A percentile compares a stretch with the other conserved stretches of the same genome.
Evolutionary conservation across 1,284 basidiomycete genomes (phyloP).

Genomic region (Uromyces viciae-fabae): DNA sequence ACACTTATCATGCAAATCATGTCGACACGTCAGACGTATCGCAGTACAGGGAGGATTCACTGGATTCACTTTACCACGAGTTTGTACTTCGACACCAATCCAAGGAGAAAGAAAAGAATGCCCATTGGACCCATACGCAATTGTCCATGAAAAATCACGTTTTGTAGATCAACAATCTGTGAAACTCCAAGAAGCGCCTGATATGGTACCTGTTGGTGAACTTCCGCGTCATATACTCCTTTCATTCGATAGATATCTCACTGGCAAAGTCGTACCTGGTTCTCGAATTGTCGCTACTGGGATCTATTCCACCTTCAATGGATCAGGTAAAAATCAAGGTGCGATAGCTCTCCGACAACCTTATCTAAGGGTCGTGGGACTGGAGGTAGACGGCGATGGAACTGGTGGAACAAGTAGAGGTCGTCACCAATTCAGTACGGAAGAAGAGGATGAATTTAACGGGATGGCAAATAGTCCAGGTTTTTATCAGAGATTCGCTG

Average conservation of each 20-base stretch:
- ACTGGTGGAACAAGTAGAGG: slow-evolving; percentile 63
- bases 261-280: slow-evolving; percentile 87
- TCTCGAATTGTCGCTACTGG: slow-evolving; percentile 91
- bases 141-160: slow-evolving; percentile 87
- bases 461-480: slow-evolving; percentile 82
- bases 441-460: slow-evolving; percentile 92
- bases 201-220: slow-evolving; percentile 99
- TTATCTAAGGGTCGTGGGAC: slow-evolving; percentile 86
- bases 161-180: slow-evolving; percentile 96
- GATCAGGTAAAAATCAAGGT: slow-evolving; percentile 53
- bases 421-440: slow-evolving; percentile 73
- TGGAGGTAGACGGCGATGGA: slow-evolving; percentile 73
- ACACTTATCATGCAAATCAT: slow-evolving; percentile 86
- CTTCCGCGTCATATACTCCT: slow-evolving; percentile 92
- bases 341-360: slow-evolving; percentile 84
- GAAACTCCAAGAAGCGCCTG: slow-evolving; percentile 97
- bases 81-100: slow-evolving; percentile 69
- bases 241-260: slow-evolving; percentile 78
- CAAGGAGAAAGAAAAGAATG: slow-evolving; percentile 84
- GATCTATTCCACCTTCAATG: slow-evolving; percentile 92
- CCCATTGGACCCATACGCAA: slow-evolving; percentile 90
- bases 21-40: slow-evolving; percentile 75
- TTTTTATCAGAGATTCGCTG: slow-evolving; percentile 90
- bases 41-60: slow-evolving; percentile 79
- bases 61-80: slow-evolving; percentile 76